These are phyloP conservation scores for Schizonepeta tenuifolia DNA, from an alignment of 257 asterid species.

Conservation along the genomic window DNA sequence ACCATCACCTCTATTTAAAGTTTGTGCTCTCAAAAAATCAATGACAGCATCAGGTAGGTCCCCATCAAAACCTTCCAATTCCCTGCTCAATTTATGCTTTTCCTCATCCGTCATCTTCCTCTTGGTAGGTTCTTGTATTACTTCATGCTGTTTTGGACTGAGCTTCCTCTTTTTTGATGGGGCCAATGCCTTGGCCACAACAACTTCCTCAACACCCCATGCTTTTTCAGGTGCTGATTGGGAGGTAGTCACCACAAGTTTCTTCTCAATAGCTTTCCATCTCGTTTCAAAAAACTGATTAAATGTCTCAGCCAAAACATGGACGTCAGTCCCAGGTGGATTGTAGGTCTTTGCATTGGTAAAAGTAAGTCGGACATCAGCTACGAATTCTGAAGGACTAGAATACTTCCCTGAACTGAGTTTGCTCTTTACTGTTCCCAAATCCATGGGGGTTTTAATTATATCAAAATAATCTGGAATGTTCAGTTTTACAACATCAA, in stretches of 20 bases:
- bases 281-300: slow-evolving; percentile 65
- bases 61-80: slow-evolving; percentile 53
- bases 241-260: slow-evolving; percentile 39
- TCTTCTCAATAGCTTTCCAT: slow-evolving; percentile 74
- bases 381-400: slow-evolving; percentile 65
- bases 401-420: slow-evolving; percentile 59
- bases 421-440: slow-evolving; percentile 76
- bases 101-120: slow-evolving; percentile 67
- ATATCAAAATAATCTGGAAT: slow-evolving; percentile 76
- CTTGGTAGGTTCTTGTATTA: slow-evolving; percentile 48
- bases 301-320: slow-evolving; percentile 62
- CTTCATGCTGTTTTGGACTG: slow-evolving; percentile 51
- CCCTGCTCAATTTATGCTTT: slow-evolving; percentile 57
- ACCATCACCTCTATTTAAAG: slow-evolving; percentile 51
- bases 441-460: slow-evolving; percentile 89
- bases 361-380: slow-evolving; percentile 84
- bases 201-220: slow-evolving; percentile 45
- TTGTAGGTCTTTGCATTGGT: slow-evolving; percentile 87
- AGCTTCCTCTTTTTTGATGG: slow-evolving; percentile 66
- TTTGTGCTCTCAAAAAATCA: slow-evolving; percentile 64
- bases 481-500: slow-evolving; percentile 67
- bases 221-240: slow-evolving; percentile 44
- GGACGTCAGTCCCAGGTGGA: slow-evolving; percentile 69
- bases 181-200: slow-evolving; percentile 41
- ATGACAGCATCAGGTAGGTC: slow-evolving; percentile 65